Evolutionary conservation across 2,329 filamentous ascomycete genomes (phyloP).

Genomic region (Byssochlamys sp.): DNA sequence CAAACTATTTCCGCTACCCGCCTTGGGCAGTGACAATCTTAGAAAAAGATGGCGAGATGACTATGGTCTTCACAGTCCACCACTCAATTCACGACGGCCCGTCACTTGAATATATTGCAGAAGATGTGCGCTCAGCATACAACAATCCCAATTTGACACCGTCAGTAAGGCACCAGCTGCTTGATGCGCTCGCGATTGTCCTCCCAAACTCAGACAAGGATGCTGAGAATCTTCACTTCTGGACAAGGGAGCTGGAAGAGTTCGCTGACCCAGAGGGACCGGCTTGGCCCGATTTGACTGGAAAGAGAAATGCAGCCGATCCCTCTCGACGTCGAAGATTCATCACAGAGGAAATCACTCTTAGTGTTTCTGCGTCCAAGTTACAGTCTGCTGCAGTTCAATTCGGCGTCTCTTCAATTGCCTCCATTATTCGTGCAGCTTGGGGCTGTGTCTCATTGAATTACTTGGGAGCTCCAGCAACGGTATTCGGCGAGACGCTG

Average conservation of each 20-base stretch:
- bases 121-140: constrained; percentile 18
- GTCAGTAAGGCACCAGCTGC: constrained; percentile 17
- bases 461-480: constrained; percentile 18
- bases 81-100: constrained; percentile 26
- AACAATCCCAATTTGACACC: constrained; percentile 5
- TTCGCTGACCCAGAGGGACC: constrained; percentile 15
- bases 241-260: constrained; percentile 15
- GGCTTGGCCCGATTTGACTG: constrained; percentile 20
- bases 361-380: constrained; percentile 9
- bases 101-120: constrained; percentile 19
- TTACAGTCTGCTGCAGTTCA: constrained; percentile 12
- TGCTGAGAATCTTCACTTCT: constrained; percentile 14
- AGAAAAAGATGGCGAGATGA: constrained; percentile 11
- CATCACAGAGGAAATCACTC: constrained; percentile 9
- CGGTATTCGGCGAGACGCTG: constrained; percentile 24
- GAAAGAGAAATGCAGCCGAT: constrained; percentile 9
- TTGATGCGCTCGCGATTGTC: constrained; percentile 17
- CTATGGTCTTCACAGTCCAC: constrained; percentile 30
- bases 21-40: constrained; percentile 31
- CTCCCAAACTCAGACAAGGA: constrained; percentile 9
- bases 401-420: constrained; percentile 20
- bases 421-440: constrained; percentile 19
- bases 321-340: constrained; percentile 9
- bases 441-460: constrained; percentile 19
- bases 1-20: constrained; percentile 19